phyloP scores from a whole-genome alignment of 2,329 filamentous ascomycete genomes.

The Karstenula rhodostoma region DNA sequence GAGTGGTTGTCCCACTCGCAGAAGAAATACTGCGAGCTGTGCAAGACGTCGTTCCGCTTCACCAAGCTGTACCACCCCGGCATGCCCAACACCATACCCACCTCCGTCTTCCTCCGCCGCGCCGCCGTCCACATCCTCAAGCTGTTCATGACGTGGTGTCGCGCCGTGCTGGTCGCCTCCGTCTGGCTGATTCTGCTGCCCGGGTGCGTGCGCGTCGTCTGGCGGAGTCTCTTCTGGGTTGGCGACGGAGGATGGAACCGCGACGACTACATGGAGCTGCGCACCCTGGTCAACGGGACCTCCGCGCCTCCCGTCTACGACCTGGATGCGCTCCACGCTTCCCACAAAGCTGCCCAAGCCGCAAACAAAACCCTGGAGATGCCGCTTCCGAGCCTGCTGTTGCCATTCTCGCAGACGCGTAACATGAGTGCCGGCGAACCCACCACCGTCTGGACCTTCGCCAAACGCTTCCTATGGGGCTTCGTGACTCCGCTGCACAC shows the following conservation, averaged over 20 bases:
- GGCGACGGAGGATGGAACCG: constrained; percentile 76
- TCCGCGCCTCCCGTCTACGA: constrained; percentile 19
- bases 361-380: constrained; percentile 28
- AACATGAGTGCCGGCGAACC: constrained; percentile 55
- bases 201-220: constrained; percentile 88
- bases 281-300: constrained; percentile 3
- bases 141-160: constrained; percentile 78
- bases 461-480: constrained; percentile 53
- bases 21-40: constrained; percentile 99
- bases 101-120: constrained; percentile 81
- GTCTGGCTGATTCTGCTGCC: constrained; percentile 92
- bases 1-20: constrained; percentile 98
- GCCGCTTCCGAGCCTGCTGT: constrained; percentile 41
- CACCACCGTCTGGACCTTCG: constrained; percentile 54
- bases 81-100: constrained; percentile 87
- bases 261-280: constrained; percentile 44
- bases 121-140: constrained; percentile 75
- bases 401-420: constrained; percentile 51
- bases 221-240: constrained; percentile 94
- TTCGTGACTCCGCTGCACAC: constrained; percentile 34
- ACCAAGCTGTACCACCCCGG: constrained; percentile 95
- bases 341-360: constrained; percentile 30
- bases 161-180: constrained; percentile 77
- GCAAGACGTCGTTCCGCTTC: constrained; percentile 97
- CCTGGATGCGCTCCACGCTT: constrained; percentile 29